Base-by-base conservation (phyloP, 768 basidiomycete species). In the Chiua virens region DNA sequence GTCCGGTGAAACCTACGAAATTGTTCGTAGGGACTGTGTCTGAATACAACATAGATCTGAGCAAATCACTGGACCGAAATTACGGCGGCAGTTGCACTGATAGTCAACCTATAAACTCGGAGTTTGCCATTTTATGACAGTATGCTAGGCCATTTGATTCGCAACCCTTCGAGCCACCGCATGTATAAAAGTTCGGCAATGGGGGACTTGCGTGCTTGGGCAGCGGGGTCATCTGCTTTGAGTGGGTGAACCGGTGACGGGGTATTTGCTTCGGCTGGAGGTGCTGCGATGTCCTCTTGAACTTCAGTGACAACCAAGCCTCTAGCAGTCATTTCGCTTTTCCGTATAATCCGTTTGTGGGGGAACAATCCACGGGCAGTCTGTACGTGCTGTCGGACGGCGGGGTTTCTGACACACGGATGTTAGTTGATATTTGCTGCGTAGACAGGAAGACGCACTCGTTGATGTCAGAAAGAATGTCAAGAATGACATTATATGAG, bases 121-220 rank as follows among this genome's bases (percentile, higher is more conserved):
- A 32, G 34, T 21, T 17, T 7, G 43, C 15, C 22, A 14, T 27
- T 47, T 39, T 59, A 68, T 13, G 66, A 77, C 36, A 79, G 71
- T 44, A 90, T 76, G 60, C 77, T 88, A 6, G 91, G 91, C 93
- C 93, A 95, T 67, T 92, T 94, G 63, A 94, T 75, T 70, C 83
- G 87, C 47, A 97, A 72, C 4, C 94, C 94, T 63, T 97, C 91
- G 22, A 98, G 74, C 95, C 96, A 98, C 43, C 96, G 84, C 80
- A 95, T 86, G 68, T 98, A 98, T n/a, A 98, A 74, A 56, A 98
- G 79, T 67, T 98, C 96, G 20, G 93, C 90, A 25, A 98, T 93
- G 7, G 95, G 93, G 49, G 92, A 94, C 67, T 86, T 88, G 55
- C 82, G 79, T 47, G 75, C 67, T 13, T 78, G 75, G 22, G 62